Conservation (phyloP, 2,329 filamentous ascomycete species). For the Ascomycota sp. region DNA sequence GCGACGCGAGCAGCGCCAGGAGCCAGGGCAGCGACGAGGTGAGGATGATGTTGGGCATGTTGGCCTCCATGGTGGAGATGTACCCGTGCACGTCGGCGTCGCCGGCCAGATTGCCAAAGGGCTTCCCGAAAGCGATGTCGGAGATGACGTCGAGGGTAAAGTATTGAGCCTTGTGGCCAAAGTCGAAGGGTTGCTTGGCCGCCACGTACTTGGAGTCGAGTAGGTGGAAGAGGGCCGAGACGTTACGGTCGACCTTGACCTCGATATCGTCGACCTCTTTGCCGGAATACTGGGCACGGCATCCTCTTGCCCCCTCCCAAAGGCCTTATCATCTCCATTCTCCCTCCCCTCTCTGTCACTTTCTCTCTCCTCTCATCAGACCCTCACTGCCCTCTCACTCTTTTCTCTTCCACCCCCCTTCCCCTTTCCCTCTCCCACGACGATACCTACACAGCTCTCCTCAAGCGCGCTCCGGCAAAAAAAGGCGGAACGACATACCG, state of each 20-base stretch:
- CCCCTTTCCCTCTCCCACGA: no score
- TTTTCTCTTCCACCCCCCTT: no score
- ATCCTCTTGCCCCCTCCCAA: no score
- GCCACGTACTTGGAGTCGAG: conserved; percentile 3
- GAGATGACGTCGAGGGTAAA: conserved; percentile 36
- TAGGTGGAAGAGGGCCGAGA: conserved; percentile 3
- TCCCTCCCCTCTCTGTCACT: no score
- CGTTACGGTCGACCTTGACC: conserved; percentile 9
- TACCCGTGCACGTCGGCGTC: conserved; percentile 28
- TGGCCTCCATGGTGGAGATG: conserved; percentile 18
- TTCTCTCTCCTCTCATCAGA: no score
- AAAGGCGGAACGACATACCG: conserved; percentile 7
- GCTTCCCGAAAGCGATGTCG: conserved; percentile 27
- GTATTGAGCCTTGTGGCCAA: conserved; percentile 26
- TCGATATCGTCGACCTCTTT: conserved; percentile 24
- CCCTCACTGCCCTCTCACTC: no score
- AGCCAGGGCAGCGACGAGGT: conserved; percentile 5
- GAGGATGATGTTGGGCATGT: conserved; percentile 6
- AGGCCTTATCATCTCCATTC: no score
- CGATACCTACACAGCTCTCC: no score
- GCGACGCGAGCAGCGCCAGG: conserved; percentile 16
- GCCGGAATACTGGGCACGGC: conserved; percentile 31
- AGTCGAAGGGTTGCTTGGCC: conserved; percentile 3
- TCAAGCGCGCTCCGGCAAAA: no score
- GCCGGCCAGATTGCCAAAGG: conserved; percentile 26